These are phyloP conservation scores for Cairneyella variabilis DNA, from an alignment of 495 filamentous ascomycete species.

Conservation along the genomic window DNA sequence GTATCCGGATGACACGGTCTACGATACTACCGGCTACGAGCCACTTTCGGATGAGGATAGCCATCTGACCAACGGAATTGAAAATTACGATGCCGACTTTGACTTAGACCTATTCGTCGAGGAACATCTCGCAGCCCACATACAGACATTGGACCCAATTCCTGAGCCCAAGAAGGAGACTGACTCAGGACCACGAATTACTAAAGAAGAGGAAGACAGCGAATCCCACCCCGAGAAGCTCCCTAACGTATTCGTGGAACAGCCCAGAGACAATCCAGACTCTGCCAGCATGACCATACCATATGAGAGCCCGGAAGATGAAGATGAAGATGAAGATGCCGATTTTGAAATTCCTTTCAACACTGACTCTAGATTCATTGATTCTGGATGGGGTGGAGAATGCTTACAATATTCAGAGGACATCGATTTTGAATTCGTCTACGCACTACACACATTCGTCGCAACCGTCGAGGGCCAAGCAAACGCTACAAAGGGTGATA, in stretches of 20 bases:
- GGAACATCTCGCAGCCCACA: constrained; percentile 28
- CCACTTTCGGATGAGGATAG: constrained; percentile 13
- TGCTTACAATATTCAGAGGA: constrained; percentile 87
- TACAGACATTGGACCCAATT: constrained; percentile 33
- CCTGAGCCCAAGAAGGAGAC: constrained; percentile 19
- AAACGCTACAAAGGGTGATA: constrained; percentile 97
- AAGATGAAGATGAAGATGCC: constrained; percentile 49
- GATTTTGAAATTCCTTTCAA: constrained; percentile 49
- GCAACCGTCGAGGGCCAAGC: constrained; percentile 98
- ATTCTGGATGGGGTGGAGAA: constrained; percentile 68
- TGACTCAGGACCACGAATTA: no score
- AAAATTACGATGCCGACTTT: constrained; percentile 12
- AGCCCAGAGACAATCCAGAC: not conserved
- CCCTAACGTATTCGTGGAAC: not conserved
- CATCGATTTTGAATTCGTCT: constrained; percentile 99
- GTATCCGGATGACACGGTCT: constrained; percentile 40
- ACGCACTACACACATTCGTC: constrained; percentile 95
- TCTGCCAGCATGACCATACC: constrained; percentile 11
- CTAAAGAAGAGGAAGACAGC: not conserved
- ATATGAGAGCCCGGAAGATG: constrained; percentile 27
- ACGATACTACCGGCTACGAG: constrained; percentile 21
- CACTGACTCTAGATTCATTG: constrained; percentile 54
- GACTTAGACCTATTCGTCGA: constrained; percentile 7
- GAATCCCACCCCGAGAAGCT: not conserved
- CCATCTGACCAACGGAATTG: not conserved